Conservation (phyloP, 1,284 basidiomycete genomes). For the Moesziomyces sp. region DNA sequence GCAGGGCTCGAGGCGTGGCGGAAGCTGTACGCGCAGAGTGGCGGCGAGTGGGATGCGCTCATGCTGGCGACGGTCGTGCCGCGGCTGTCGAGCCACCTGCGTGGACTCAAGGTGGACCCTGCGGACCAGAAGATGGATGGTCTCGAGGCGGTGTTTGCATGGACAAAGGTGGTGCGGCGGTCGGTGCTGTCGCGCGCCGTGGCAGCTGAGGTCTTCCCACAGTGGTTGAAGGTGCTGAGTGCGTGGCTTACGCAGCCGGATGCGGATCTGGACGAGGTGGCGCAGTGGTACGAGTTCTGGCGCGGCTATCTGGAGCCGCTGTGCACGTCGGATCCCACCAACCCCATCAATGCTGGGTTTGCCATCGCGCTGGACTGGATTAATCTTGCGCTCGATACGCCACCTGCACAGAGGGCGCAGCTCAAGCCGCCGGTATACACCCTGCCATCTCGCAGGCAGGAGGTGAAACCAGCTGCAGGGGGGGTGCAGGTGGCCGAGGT, state of each 20-base stretch:
- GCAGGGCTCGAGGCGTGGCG: slow-evolving; percentile 44
- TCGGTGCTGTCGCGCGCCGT: slow-evolving; percentile 58
- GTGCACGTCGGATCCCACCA: not conserved
- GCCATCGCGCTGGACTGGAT: slow-evolving; percentile 86
- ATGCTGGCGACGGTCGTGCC: slow-evolving; percentile 90
- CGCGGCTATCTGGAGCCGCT: slow-evolving; percentile 75
- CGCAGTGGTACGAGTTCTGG: slow-evolving; percentile 88
- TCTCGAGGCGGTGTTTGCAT: slow-evolving; percentile 80
- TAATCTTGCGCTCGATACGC: slow-evolving; percentile 85
- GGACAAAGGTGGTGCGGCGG: slow-evolving; percentile 78
- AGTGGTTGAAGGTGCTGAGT: slow-evolving; percentile 91
- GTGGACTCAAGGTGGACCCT: slow-evolving; percentile 87
- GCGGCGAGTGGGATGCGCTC: slow-evolving; percentile 86
- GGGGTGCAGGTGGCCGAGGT: not conserved
- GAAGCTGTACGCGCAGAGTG: slow-evolving; percentile 17
- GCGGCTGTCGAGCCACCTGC: slow-evolving; percentile 81
- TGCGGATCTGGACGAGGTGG: slow-evolving; percentile 87
- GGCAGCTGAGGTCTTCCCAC: slow-evolving; percentile 91
- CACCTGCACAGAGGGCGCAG: not conserved
- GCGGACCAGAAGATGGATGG: slow-evolving; percentile 80
- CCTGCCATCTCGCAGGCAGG: slow-evolving; percentile 8
- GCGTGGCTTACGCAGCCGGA: slow-evolving; percentile 87
- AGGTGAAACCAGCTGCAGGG: not conserved
- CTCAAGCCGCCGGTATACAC: slow-evolving; percentile 76
- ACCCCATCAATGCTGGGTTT: slow-evolving; percentile 75